Conservation (phyloP, 495 filamentous ascomycete species). For the Tuber melanosporum region DNA sequence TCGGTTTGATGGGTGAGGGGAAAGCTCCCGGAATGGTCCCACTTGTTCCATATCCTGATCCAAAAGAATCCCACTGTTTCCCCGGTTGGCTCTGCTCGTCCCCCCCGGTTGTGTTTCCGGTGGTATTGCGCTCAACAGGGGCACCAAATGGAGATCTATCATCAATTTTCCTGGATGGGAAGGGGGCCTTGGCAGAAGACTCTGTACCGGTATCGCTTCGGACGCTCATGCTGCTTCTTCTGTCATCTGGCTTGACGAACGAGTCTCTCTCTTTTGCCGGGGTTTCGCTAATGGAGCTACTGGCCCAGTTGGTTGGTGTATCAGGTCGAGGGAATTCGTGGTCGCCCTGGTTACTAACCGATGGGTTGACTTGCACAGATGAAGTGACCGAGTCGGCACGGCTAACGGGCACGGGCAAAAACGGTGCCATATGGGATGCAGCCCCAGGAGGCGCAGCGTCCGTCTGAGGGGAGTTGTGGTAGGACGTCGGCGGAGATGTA, state of each 20-base stretch:
- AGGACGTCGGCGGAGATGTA: conserved; percentile 54
- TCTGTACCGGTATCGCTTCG: conserved; percentile 42
- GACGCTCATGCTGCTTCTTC: conserved; percentile 40
- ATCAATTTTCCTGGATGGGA: conserved; percentile 32
- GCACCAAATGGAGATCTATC: conserved; percentile 44
- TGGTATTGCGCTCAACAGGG: conserved; percentile 35
- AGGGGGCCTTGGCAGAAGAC: conserved; percentile 32
- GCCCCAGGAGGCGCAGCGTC: conserved; percentile 45
- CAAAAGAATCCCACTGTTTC: conserved; percentile 40
- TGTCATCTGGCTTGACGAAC: conserved; percentile 31
- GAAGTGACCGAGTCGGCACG: conserved; percentile 63
- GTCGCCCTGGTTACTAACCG: conserved; percentile 68
- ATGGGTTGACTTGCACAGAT: conserved; percentile 66
- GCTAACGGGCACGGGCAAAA: conserved; percentile 57
- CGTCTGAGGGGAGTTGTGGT: conserved; percentile 51
- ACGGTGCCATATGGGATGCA: conserved; percentile 63
- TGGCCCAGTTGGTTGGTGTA: conserved; percentile 50
- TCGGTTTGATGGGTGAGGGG: conserved; percentile 51
- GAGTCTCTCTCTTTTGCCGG: conserved; percentile 33
- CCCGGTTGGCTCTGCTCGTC: conserved; percentile 20
- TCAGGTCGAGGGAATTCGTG: conserved; percentile 53
- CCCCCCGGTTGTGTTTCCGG: conserved; percentile 38
- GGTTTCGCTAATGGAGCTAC: conserved; percentile 27
- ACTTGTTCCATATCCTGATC: conserved; percentile 11
- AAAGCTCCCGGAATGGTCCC: conserved; percentile 43